Conservation (phyloP, 2,329 filamentous ascomycete genomes). For the Arthrinium phaeospermum region DNA sequence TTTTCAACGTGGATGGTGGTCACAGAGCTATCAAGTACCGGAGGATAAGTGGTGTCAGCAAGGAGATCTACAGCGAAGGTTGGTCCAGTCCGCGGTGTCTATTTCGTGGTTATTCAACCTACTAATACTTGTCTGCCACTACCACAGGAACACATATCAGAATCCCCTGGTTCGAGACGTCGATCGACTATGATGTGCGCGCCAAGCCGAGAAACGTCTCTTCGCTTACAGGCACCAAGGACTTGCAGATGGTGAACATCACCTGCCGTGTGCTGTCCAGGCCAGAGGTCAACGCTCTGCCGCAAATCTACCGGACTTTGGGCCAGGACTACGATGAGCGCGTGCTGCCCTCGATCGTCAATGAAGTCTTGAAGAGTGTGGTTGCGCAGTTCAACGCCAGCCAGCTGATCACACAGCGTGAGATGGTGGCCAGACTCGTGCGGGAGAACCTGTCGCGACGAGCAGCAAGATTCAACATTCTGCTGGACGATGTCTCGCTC, state of each 20-base stretch:
- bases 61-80: constrained; percentile 97
- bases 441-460: constrained; percentile 90
- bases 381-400: constrained; percentile 99
- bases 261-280: constrained; percentile 98
- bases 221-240: constrained; percentile 97
- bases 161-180: constrained; percentile 97
- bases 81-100: constrained; percentile 31
- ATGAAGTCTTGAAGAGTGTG: constrained; percentile 98
- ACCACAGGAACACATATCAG: constrained; percentile 83
- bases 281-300: constrained; percentile 84
- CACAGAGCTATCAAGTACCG: constrained; percentile 99
- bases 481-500: constrained; percentile 94
- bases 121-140: constrained; percentile 10
- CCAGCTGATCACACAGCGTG: constrained; percentile 98
- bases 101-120: constrained; percentile 2
- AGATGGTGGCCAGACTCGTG: constrained; percentile 91
- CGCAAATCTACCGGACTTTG: constrained; percentile 95
- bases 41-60: constrained; percentile 87
- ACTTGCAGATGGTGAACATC: constrained; percentile 99
- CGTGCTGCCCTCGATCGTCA: constrained; percentile 95
- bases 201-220: constrained; percentile 96
- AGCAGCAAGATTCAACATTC: constrained; percentile 95
- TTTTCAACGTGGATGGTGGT: constrained; percentile 93
- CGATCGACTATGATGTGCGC: constrained; percentile 96
- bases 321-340: constrained; percentile 97